Percentiles rank a stretch among this genome's conserved stretches.
Conservation (phyloP, 352 stramenopile species). For the Globisporangium abappressorium region DNA sequence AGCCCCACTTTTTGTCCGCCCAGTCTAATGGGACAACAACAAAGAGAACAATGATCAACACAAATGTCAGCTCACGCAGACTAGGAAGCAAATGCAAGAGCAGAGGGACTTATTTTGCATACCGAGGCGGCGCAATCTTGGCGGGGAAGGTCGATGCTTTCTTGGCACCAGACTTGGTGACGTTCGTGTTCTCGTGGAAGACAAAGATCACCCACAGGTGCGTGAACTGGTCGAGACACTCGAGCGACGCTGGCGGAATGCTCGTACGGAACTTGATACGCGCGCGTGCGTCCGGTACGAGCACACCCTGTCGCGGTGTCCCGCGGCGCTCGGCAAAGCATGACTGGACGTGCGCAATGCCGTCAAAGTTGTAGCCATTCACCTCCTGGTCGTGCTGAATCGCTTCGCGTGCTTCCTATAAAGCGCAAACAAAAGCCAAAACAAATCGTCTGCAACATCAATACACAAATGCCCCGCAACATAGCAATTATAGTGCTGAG, state of each 20-base stretch:
- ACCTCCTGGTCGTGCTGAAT: slow-evolving; percentile 62
- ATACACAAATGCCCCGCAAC: not conserved
- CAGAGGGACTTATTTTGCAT: not conserved
- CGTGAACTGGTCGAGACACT: slow-evolving; percentile 84
- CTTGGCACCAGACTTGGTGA: slow-evolving; percentile 34
- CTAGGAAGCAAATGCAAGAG: not conserved
- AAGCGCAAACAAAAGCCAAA: not conserved
- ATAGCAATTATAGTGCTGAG: not conserved
- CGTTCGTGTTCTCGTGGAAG: slow-evolving; percentile 91
- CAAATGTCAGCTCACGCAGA: not conserved
- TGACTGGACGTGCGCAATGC: slow-evolving; percentile 70
- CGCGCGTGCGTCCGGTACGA: slow-evolving; percentile 62
- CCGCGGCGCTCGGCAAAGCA: slow-evolving; percentile 87
- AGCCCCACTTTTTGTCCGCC: slow-evolving; percentile 89
- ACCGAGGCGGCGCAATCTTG: slow-evolving; percentile 76
- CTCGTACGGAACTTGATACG: slow-evolving; percentile 75
- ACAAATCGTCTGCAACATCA: not conserved
- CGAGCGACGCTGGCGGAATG: slow-evolving; percentile 70
- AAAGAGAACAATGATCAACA: not conserved
- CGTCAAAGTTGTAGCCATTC: slow-evolving; percentile 67
- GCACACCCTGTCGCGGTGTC: slow-evolving; percentile 74
- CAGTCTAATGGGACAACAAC: slow-evolving; percentile 27
- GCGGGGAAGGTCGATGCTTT: slow-evolving; percentile 67
- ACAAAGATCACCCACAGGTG: slow-evolving; percentile 91
- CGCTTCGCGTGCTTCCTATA: slow-evolving; percentile 51